These are phyloP conservation scores for Cardiospermum halicacabum DNA, from an alignment of 345 rosid species.

Conservation along the genomic window DNA sequence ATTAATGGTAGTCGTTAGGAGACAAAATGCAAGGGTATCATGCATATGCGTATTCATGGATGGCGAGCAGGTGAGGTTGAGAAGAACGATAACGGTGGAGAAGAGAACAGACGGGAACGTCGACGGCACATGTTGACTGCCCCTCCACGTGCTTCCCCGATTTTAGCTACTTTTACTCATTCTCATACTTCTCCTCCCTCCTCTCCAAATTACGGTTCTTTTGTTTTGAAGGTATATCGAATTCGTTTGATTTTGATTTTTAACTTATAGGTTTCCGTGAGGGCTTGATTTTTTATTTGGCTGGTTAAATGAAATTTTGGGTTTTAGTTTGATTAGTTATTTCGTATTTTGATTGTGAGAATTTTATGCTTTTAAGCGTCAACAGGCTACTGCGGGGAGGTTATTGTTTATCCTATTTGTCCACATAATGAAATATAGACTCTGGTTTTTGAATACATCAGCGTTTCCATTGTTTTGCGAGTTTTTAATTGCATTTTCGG, in stretches of 20 bases:
- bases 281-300: neutral
- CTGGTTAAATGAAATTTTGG: neutral
- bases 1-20: conserved; percentile 47
- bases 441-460: neutral
- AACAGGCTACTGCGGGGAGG: neutral
- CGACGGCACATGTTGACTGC: conserved; percentile 60
- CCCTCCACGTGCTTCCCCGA: conserved; percentile 50
- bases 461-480: too few relatives aligned
- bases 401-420: neutral
- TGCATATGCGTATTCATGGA: conserved; percentile 49
- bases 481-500: neutral
- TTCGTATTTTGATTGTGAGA: neutral
- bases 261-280: neutral
- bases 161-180: conserved; percentile 17
- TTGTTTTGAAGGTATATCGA: conserved; percentile 50
- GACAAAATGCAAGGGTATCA: conserved; percentile 66
- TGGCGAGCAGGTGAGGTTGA: conserved; percentile 23
- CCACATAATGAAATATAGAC: neutral
- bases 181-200: conserved; percentile 35
- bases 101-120: conserved; percentile 34
- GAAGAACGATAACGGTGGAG: conserved; percentile 32
- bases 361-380: neutral
- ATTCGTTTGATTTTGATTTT: neutral
- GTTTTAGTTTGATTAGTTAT: neutral
- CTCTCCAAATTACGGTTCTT: conserved; percentile 39